Percentiles rank a stretch among this genome's conserved stretches.
Conservation (phyloP, 768 basidiomycete species). For the Glaciozyma antarctica region DNA sequence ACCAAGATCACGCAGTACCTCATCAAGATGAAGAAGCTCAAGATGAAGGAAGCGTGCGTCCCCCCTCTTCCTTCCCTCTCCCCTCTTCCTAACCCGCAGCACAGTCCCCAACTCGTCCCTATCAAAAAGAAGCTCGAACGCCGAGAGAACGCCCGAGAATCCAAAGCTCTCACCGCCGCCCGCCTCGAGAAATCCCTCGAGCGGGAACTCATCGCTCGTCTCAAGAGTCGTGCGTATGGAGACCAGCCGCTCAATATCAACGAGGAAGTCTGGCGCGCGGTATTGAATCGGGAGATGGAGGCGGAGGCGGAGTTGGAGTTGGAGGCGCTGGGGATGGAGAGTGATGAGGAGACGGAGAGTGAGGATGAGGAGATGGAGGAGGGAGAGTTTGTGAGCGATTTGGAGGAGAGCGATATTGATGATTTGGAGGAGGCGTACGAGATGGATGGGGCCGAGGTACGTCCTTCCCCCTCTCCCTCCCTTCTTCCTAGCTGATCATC, state of each 20-base stretch:
- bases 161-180: conserved; percentile 90
- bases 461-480: neutral
- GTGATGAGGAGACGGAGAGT: conserved; percentile 53
- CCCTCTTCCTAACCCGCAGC: neutral
- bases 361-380: conserved; percentile 54
- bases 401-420: conserved; percentile 55
- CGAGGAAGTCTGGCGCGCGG: conserved; percentile 87
- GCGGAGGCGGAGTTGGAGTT: conserved; percentile 48
- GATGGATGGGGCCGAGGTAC: conserved; percentile 35
- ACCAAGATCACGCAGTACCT: conserved; percentile 99
- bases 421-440: conserved; percentile 43
- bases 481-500: neutral
- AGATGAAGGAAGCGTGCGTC: conserved; percentile 34
- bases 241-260: conserved; percentile 97
- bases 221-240: conserved; percentile 94
- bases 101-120: conserved; percentile 81
- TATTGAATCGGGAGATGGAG: conserved; percentile 65
- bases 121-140: conserved; percentile 96
- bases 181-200: conserved; percentile 91
- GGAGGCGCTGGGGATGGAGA: conserved; percentile 39
- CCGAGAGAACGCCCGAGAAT: conserved; percentile 81
- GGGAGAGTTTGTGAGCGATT: conserved; percentile 65
- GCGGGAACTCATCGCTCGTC: conserved; percentile 87
- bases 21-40: conserved; percentile 87
- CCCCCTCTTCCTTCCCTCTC: neutral